phyloP scores from a whole-genome alignment of 179 eudicot genomes.

The Amaranthus tricolor region DNA sequence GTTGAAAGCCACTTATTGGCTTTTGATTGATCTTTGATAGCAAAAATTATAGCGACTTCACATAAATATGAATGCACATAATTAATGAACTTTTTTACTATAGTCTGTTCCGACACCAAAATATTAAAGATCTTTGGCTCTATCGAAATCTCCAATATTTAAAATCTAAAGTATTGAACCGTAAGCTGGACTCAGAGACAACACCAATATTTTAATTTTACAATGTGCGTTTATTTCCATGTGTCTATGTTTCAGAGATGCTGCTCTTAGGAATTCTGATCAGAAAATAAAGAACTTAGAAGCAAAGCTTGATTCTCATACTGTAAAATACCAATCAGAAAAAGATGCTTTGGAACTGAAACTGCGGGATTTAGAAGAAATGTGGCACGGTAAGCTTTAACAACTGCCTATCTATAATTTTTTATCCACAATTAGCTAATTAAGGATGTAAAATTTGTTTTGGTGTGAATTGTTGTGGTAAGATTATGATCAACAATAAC shows the following conservation, averaged over 20 bases:
- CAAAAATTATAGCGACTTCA: no score
- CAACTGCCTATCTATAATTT: conserved; percentile 4
- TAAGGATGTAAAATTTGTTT: neutral
- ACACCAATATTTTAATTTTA: neutral
- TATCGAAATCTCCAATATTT: no score
- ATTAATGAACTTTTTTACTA: no score
- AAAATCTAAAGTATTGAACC: no score
- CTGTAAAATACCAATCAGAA: conserved; percentile 50
- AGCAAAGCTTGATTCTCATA: conserved; percentile 65
- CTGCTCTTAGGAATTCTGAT: conserved; percentile 55
- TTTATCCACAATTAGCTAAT: neutral
- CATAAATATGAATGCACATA: no score
- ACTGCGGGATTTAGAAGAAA: conserved; percentile 76
- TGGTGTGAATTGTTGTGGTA: conserved; percentile 4
- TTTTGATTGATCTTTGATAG: no score
- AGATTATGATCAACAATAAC: neutral
- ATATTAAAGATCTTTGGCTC: no score
- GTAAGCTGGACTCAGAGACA: neutral
- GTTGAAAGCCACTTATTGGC: no score
- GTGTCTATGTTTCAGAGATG: conserved; percentile 53
- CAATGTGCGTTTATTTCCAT: neutral
- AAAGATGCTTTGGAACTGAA: conserved; percentile 72
- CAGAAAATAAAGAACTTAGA: conserved; percentile 67
- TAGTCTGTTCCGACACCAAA: no score
- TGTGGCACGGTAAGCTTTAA: conserved; percentile 68